Conservation (phyloP, 768 basidiomycete genomes). For the Lactarius indigo region DNA sequence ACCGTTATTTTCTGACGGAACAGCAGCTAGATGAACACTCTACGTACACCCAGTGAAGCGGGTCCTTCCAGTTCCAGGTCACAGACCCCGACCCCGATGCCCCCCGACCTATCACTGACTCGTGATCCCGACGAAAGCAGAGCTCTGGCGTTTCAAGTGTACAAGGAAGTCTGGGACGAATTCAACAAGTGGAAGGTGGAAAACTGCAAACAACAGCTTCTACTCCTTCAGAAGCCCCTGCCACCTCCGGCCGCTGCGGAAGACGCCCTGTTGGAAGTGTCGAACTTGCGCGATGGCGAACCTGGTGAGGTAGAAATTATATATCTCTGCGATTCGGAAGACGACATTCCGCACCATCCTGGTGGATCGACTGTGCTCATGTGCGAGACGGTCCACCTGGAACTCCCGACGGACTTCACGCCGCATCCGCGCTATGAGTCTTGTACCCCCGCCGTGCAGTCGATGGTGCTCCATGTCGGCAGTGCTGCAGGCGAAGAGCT, state of each 20-base stretch:
- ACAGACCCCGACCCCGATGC: background rate
- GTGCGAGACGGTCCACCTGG: background rate
- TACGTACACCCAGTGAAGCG: background rate
- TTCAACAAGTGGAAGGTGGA: conserved; percentile 30
- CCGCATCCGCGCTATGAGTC: conserved; percentile 49
- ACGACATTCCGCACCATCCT: conserved; percentile 7
- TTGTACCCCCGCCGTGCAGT: conserved; percentile 49
- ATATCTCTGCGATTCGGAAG: conserved; percentile 15
- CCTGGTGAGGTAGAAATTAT: conserved; percentile 8
- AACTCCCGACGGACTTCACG: conserved; percentile 10
- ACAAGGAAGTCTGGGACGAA: conserved; percentile 29
- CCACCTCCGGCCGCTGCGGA: conserved; percentile 8
- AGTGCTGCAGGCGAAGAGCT: conserved; percentile 40
- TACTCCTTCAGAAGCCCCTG: conserved; percentile 16
- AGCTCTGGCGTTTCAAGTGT: conserved; percentile 18
- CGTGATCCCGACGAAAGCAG: background rate
- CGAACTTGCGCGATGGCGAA: background rate
- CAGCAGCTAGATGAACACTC: background rate
- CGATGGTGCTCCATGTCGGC: conserved; percentile 34
- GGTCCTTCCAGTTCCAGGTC: background rate
- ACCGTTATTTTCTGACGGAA: background rate
- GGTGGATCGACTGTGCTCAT: conserved; percentile 5
- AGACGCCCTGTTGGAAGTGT: background rate
- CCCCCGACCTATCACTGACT: background rate
- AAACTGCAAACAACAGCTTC: conserved; percentile 23